Evolutionary conservation across 805 yeast species (phyloP).

Genomic region (Ogataea trehaloabstinens): DNA sequence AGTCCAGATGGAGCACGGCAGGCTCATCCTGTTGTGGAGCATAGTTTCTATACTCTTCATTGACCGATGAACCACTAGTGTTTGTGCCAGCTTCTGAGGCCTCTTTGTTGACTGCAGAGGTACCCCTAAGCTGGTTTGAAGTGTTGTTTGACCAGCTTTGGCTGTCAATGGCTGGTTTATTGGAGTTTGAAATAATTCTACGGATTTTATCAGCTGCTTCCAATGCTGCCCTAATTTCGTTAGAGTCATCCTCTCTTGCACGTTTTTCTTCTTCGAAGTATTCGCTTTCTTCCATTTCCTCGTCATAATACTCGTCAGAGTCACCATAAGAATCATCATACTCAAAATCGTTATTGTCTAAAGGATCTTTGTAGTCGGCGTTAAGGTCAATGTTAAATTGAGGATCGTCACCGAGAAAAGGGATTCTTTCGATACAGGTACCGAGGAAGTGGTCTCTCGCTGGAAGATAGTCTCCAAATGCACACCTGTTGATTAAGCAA

Average conservation of each 20-base stretch:
- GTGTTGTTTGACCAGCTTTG: neutral
- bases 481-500: constrained; percentile 42
- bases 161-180: neutral
- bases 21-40: neutral
- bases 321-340: constrained; percentile 2
- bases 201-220: constrained; percentile 6
- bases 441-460: constrained; percentile 50
- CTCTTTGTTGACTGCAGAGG: neutral
- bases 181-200: constrained; percentile 5
- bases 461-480: constrained; percentile 40
- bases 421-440: constrained; percentile 42
- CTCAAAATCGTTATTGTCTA: constrained; percentile 3
- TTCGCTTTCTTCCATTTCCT: constrained; percentile 5
- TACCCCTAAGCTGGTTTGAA: neutral
- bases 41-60: neutral
- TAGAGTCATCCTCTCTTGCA: constrained; percentile 16
- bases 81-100: neutral
- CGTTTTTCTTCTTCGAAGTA: constrained; percentile 19
- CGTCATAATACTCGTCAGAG: constrained; percentile 4
- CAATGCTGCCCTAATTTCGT: constrained; percentile 8
- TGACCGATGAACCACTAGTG: neutral
- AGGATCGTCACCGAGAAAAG: constrained; percentile 20
- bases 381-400: constrained; percentile 20
- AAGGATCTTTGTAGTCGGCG: neutral
- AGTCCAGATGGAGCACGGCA: constrained; percentile 16